Evolutionary conservation across 306 rosid genomes (phyloP).

Genomic region (Vicia faba): DNA sequence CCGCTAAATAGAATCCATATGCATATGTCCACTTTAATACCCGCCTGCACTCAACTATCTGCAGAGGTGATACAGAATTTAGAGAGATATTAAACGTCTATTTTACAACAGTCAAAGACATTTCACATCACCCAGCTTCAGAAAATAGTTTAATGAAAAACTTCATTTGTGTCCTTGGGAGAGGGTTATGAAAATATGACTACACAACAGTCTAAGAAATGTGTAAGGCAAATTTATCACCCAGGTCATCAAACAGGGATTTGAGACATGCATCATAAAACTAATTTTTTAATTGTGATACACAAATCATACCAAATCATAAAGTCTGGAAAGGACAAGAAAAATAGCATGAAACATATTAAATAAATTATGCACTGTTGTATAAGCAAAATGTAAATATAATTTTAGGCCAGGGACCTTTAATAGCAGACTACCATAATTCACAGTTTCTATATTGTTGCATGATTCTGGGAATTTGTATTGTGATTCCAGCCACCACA

Average conservation of each 20-base stretch:
- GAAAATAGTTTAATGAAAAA: slow-evolving; percentile 23
- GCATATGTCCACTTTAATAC: slow-evolving; percentile 99
- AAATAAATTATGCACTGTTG: no score
- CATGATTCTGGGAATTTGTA: background rate
- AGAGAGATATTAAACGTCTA: background rate
- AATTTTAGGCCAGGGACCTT: background rate
- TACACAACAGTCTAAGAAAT: slow-evolving; percentile 16
- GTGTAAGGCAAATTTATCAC: background rate
- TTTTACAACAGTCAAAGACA: slow-evolving; percentile 21
- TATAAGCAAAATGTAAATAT: no score
- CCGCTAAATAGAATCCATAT: slow-evolving; percentile 87
- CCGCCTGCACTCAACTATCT: slow-evolving; percentile 99
- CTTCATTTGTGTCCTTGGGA: background rate
- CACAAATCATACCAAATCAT: background rate
- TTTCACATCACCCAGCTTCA: background rate
- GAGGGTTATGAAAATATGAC: slow-evolving; percentile 5
- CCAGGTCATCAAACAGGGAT: background rate
- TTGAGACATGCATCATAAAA: background rate
- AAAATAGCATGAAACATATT: no score
- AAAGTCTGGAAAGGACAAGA: background rate
- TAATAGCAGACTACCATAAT: background rate
- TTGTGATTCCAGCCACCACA: background rate
- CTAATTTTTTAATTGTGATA: background rate
- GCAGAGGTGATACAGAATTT: slow-evolving; percentile 40
- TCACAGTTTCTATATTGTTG: background rate